phyloP scores from a whole-genome alignment of 208 protist species.

The Lotmaria passim region DNA sequence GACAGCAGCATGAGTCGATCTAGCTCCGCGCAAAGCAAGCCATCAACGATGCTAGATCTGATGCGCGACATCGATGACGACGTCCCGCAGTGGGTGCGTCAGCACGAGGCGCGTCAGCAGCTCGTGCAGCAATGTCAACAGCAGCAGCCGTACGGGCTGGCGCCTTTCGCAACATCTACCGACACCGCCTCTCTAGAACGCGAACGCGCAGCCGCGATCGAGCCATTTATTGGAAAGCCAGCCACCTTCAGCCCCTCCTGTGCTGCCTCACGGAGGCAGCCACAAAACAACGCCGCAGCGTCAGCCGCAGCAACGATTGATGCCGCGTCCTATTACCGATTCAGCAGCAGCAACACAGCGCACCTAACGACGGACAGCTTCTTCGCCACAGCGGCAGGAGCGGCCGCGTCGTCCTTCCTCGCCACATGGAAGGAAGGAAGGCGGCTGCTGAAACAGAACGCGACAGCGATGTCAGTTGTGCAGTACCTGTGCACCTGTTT shows the following conservation, averaged over 20 bases:
- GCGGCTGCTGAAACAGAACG: slow-evolving; percentile 51
- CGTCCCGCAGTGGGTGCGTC: slow-evolving; percentile 29
- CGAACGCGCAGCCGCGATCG: slow-evolving; percentile 3
- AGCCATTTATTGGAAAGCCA: slow-evolving; percentile 23
- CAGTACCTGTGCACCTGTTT: slow-evolving; percentile 53
- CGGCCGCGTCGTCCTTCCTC: neutral
- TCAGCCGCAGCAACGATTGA: neutral
- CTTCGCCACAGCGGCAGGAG: neutral
- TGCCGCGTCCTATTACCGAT: neutral
- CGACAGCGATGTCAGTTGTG: slow-evolving; percentile 51
- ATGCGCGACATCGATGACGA: slow-evolving; percentile 27
- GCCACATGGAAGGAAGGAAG: slow-evolving; percentile 26
- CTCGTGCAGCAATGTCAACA: no score
- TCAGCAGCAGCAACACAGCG: neutral
- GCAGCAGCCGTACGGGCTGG: neutral
- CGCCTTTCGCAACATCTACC: no score
- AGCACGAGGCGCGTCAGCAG: slow-evolving; percentile 16
- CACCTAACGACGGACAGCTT: neutral
- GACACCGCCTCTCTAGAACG: neutral
- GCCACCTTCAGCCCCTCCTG: slow-evolving; percentile 23
- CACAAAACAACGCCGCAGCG: neutral
- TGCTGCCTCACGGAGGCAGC: slow-evolving; percentile 9
- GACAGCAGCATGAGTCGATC: neutral
- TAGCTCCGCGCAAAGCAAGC: neutral
- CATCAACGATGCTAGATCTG: slow-evolving; percentile 2